Evolutionary conservation across 2,329 filamentous ascomycete species (phyloP).

Genomic region (Diatrype stigma): DNA sequence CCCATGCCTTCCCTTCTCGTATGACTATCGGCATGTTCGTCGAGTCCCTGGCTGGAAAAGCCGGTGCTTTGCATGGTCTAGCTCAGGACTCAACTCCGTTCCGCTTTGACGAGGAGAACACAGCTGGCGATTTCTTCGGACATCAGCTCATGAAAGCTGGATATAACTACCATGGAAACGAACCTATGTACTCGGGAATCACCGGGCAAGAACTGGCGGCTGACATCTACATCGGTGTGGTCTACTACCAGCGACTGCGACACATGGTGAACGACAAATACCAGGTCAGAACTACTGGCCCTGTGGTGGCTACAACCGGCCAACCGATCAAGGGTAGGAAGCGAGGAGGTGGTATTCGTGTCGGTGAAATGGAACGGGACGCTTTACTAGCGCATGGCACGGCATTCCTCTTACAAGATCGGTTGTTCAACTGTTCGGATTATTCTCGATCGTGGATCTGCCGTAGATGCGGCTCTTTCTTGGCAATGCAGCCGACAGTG

Average conservation of each 20-base stretch:
- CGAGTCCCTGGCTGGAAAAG: constrained; percentile 92
- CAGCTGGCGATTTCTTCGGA: constrained; percentile 90
- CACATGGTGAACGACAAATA: constrained; percentile 99
- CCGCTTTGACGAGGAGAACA: constrained; percentile 87
- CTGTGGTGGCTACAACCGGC: constrained; percentile 82
- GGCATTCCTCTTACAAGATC: constrained; percentile 90
- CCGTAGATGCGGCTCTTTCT: constrained; percentile 81
- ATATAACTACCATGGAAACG: constrained; percentile 97
- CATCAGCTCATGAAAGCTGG: constrained; percentile 92
- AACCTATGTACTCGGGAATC: constrained; percentile 97
- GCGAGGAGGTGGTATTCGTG: constrained; percentile 95
- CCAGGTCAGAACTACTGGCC: constrained; percentile 94
- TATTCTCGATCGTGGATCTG: constrained; percentile 89
- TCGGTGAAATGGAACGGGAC: constrained; percentile 98
- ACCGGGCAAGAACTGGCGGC: constrained; percentile 90
- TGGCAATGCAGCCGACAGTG: constrained; percentile 79
- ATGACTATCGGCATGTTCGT: constrained; percentile 99
- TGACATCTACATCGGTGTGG: constrained; percentile 94
- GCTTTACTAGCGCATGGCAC: constrained; percentile 92
- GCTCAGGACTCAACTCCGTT: constrained; percentile 95
- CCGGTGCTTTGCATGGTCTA: constrained; percentile 89
- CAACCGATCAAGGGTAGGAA: constrained; percentile 97
- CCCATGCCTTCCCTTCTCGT: constrained; percentile 96
- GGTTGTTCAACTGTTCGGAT: constrained; percentile 95
- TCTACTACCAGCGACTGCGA: constrained; percentile 95